These are phyloP conservation scores for Polysphondylium violaceum DNA, from an alignment of 78 protist genomes.

Conservation along the genomic window DNA sequence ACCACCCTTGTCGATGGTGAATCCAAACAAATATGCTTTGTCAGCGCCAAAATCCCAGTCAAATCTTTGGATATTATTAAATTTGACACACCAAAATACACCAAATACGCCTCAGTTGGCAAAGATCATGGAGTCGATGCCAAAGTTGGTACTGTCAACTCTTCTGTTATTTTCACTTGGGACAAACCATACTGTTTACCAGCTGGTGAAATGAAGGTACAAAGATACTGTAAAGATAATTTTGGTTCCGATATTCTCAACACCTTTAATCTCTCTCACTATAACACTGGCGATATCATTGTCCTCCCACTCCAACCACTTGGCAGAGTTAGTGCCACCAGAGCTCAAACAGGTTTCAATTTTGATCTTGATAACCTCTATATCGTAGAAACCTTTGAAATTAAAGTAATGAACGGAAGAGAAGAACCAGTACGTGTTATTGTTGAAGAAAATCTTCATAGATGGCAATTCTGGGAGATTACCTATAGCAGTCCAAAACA, in stretches of 20 bases:
- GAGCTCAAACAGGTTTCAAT: conserved; percentile 70
- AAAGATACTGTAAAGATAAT: conserved; percentile 44
- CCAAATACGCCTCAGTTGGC: conserved; percentile 14
- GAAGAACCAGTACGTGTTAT: conserved; percentile 53
- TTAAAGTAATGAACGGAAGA: conserved; percentile 48
- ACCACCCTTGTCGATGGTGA: conserved; percentile 36
- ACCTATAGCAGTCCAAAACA: background rate
- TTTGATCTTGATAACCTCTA: conserved; percentile 47
- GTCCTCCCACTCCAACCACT: conserved; percentile 46
- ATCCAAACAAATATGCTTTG: conserved; percentile 57
- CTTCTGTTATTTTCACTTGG: conserved; percentile 38
- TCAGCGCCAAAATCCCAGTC: conserved; percentile 37
- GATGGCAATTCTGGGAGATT: conserved; percentile 52
- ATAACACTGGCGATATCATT: conserved; percentile 31
- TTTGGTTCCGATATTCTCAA: conserved; percentile 69
- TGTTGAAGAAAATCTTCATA: conserved; percentile 43
- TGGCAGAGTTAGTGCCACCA: conserved; percentile 31
- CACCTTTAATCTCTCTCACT: conserved; percentile 25
- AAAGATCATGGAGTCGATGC: conserved; percentile 39
- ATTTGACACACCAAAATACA: conserved; percentile 60
- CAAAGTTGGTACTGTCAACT: background rate
- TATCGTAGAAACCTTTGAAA: conserved; percentile 59
- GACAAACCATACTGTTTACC: conserved; percentile 39
- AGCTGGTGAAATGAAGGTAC: conserved; percentile 56
- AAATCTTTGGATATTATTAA: conserved; percentile 30